phyloP scores from a whole-genome alignment of 352 stramenopile genomes.

The Thalassiosira mediterranea region DNA sequence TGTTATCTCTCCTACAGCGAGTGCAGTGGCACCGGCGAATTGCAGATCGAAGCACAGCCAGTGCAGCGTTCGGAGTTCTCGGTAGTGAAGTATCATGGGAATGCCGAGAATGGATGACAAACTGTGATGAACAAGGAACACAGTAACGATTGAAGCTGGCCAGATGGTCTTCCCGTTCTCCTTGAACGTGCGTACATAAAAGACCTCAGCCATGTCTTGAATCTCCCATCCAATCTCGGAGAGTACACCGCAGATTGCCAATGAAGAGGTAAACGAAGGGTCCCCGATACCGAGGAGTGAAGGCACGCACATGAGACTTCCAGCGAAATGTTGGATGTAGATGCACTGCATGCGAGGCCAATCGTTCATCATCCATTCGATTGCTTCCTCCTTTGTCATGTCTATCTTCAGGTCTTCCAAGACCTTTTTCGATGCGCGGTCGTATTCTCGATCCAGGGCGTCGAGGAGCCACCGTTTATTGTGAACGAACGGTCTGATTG shows the following conservation, averaged over 20 bases:
- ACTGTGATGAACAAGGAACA: constrained; percentile 17
- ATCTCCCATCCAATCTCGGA: constrained; percentile 53
- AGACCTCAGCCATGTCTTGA: constrained; percentile 34
- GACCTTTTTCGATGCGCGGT: constrained; percentile 23
- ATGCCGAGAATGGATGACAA: constrained; percentile 13
- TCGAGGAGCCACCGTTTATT: constrained; percentile 37
- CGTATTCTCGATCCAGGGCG: constrained; percentile 46
- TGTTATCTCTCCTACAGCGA: constrained; percentile 28
- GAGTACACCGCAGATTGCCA: constrained; percentile 33
- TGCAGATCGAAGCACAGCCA: constrained; percentile 30
- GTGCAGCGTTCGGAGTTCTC: constrained; percentile 3
- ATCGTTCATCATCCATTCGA: constrained; percentile 30
- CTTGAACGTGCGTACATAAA: constrained; percentile 24
- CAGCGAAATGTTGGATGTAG: constrained; percentile 33
- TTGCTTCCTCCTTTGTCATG: constrained; percentile 40
- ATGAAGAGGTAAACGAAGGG: constrained; percentile 21
- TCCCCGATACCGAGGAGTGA: constrained; percentile 26
- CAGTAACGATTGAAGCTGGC: not conserved
- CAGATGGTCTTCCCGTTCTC: constrained; percentile 3
- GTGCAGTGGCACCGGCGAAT: constrained; percentile 12
- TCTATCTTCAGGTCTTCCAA: constrained; percentile 14
- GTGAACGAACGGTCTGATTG: constrained; percentile 24
- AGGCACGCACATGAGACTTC: constrained; percentile 29
- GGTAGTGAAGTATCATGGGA: constrained; percentile 15
- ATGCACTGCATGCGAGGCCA: constrained; percentile 38